Evolutionary conservation across 2,329 filamentous ascomycete genomes (phyloP).

Genomic region (Cladosporium colombiae): DNA sequence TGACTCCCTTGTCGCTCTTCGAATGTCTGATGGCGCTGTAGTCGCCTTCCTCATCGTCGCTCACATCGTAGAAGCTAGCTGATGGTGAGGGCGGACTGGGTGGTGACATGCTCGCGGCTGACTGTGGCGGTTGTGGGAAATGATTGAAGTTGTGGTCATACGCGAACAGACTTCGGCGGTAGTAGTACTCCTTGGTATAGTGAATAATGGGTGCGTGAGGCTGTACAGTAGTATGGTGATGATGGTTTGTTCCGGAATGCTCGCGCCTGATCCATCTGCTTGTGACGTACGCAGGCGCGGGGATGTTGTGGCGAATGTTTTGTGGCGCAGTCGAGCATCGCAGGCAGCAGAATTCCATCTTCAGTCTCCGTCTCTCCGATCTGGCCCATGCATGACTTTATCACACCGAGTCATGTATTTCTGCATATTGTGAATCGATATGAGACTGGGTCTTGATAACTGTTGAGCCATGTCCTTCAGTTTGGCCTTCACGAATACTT

Average conservation of each 20-base stretch:
- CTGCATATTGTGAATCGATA: not conserved
- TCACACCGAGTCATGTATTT: not conserved
- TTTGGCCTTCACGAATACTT: not conserved
- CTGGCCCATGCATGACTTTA: not conserved
- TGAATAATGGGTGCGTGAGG: not conserved
- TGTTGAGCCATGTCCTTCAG: not conserved
- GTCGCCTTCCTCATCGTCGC: constrained; percentile 91
- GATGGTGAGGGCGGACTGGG: constrained; percentile 66
- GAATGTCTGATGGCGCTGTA: constrained; percentile 91
- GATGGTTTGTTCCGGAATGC: constrained; percentile 9
- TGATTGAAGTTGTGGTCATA: not conserved
- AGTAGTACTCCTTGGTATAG: not conserved
- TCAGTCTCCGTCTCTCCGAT: not conserved
- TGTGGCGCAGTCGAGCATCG: not conserved
- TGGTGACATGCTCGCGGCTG: constrained; percentile 12
- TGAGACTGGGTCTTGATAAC: not conserved
- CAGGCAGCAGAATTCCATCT: constrained; percentile 7
- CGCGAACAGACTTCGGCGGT: no score
- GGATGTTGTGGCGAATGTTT: constrained; percentile 5
- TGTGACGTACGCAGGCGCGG: constrained; percentile 12
- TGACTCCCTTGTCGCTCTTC: constrained; percentile 77
- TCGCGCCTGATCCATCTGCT: constrained; percentile 7
- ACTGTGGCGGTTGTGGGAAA: not conserved
- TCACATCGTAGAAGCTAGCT: constrained; percentile 91
- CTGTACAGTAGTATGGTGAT: not conserved